These are phyloP conservation scores for Xerocomus cyaneibrunnescens DNA, from an alignment of 1,284 basidiomycete species.

Conservation along the genomic window DNA sequence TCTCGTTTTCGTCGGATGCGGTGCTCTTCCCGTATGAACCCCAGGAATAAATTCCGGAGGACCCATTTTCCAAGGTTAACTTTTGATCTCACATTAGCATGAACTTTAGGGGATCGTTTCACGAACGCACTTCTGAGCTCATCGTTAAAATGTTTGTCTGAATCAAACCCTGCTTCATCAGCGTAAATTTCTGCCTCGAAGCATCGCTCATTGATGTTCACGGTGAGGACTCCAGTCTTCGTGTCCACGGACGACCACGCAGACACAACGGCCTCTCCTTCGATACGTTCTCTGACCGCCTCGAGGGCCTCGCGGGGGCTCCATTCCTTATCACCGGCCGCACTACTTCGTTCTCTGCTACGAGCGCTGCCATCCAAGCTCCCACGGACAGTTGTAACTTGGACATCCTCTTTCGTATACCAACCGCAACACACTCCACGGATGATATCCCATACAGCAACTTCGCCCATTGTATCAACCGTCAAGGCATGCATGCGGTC, in stretches of 20 bases:
- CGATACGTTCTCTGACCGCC: constrained; percentile 81
- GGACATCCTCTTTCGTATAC: constrained; percentile 66
- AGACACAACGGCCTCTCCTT: constrained; percentile 86
- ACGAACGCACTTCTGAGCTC: constrained; percentile 73
- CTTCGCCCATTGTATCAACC: constrained; percentile 82
- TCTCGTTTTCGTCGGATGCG: constrained; percentile 43
- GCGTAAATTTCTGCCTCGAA: constrained; percentile 96
- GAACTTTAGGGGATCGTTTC: constrained; percentile 9
- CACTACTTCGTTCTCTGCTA: constrained; percentile 34
- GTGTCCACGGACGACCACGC: constrained; percentile 92
- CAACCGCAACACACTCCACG: constrained; percentile 75
- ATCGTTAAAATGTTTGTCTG: constrained; percentile 61
- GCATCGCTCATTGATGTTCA: constrained; percentile 84
- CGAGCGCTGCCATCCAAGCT: constrained; percentile 36
- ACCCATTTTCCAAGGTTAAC: constrained; percentile 85
- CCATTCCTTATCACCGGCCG: constrained; percentile 41
- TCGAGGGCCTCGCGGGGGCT: constrained; percentile 86
- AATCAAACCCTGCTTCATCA: constrained; percentile 78
- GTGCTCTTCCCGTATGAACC: constrained; percentile 67
- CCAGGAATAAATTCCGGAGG: constrained; percentile 68
- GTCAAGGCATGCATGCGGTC: constrained; percentile 92
- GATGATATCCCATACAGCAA: constrained; percentile 93
- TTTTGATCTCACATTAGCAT: constrained; percentile 33
- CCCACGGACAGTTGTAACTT: constrained; percentile 46
- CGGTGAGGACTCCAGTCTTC: constrained; percentile 82